Conservation (phyloP, 2,329 filamentous ascomycete species). For the Ascosphaera aggregata region DNA sequence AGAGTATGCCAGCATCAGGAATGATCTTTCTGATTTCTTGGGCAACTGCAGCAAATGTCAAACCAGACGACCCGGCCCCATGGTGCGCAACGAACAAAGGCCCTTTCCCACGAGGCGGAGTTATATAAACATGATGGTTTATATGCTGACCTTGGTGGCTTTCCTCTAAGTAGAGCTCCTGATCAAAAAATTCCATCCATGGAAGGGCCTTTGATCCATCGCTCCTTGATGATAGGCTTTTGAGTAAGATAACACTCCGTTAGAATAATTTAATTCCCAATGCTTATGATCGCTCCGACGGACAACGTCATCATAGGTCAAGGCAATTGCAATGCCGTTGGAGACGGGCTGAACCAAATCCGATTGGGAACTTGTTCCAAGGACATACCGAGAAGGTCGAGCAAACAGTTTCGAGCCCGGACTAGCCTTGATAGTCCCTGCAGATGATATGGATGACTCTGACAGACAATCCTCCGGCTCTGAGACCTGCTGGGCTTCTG, state of each 20-base stretch:
- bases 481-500: neutral
- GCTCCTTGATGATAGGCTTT: conserved; percentile 3
- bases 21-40: conserved; percentile 54
- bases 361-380: neutral
- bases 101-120: conserved; percentile 45
- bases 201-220: conserved; percentile 38
- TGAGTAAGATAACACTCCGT: neutral
- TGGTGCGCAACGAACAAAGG: conserved; percentile 88
- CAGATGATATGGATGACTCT: conserved; percentile 71
- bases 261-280: neutral
- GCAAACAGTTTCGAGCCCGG: conserved; percentile 50
- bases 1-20: conserved; percentile 61
- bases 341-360: too few species aligned
- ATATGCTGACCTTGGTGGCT: conserved; percentile 22
- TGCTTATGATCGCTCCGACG: too few species aligned
- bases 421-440: conserved; percentile 72
- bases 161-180: conserved; percentile 48
- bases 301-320: too few species aligned
- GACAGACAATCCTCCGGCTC: conserved; percentile 42
- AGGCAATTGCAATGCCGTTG: too few species aligned
- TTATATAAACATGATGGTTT: conserved; percentile 69
- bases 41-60: conserved; percentile 71
- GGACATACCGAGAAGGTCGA: conserved; percentile 38
- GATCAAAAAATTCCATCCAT: conserved; percentile 81
- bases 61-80: conserved; percentile 75